These are phyloP conservation scores for Globisporangium middletonii DNA, from an alignment of 352 stramenopile species.

Conservation along the genomic window DNA sequence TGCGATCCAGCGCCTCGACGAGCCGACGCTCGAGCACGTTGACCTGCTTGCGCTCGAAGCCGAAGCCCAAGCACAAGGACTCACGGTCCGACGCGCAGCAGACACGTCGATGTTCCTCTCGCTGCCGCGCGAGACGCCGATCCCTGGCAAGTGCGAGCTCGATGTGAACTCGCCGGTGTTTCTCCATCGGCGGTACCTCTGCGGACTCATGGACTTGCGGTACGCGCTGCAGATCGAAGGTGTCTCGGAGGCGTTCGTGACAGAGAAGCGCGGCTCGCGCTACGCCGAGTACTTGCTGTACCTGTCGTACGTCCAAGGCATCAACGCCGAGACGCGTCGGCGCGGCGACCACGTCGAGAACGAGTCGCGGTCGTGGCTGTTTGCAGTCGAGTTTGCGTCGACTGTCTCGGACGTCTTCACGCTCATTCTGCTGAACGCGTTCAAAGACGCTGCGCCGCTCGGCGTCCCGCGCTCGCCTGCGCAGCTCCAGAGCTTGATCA, in stretches of 20 bases:
- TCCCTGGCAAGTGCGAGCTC: constrained; percentile 55
- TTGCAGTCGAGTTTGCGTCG: constrained; percentile 80
- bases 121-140: constrained; percentile 46
- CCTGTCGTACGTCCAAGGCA: constrained; percentile 69
- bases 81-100: constrained; percentile 28
- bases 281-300: constrained; percentile 68
- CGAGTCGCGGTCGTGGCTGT: constrained; percentile 76
- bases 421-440: constrained; percentile 76
- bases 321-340: constrained; percentile 51
- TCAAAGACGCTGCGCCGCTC: constrained; percentile 39
- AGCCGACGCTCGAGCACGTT: constrained; percentile 37
- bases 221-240: constrained; percentile 97
- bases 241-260: constrained; percentile 89
- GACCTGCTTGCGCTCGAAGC: constrained; percentile 34
- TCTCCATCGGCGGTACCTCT: constrained; percentile 92
- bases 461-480: constrained; percentile 4
- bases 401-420: constrained; percentile 75
- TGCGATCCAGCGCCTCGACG: constrained; percentile 39
- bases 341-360: constrained; percentile 73
- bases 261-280: constrained; percentile 48
- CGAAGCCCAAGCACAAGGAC: constrained; percentile 35
- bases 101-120: constrained; percentile 43
- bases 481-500: constrained; percentile 30
- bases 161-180: constrained; percentile 90
- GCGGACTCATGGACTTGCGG: constrained; percentile 95